Evolutionary conservation across 2,329 filamentous ascomycete genomes (phyloP), one percentile per base, ranked within the genome.

Genomic region (Curvularia spicifera): DNA sequence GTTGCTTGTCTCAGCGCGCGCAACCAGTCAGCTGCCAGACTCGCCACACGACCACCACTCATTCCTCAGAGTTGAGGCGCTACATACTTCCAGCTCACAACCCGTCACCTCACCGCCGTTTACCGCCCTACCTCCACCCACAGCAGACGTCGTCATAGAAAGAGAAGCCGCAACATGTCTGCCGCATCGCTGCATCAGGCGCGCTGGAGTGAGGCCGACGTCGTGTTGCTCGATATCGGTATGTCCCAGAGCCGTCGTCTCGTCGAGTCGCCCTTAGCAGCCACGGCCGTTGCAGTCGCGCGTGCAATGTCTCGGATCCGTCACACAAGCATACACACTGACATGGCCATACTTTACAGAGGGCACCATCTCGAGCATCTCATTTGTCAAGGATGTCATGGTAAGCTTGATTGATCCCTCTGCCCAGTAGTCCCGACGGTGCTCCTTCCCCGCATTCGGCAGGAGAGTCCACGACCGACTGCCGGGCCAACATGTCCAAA

Each of bases 331-430:
- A 40, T 51, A 62, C 52, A 55, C 56, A 69, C 74, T 76, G 63
- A 76, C 69, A 54, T 57, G 52, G 57, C 56, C 67, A 51, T 46
- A 47, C 6, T 31, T 8, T 31, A 31, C 66, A 93, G 90, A 93
- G 83, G 90, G 91, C 63, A 93, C 91, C 49, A 87, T 93, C 63
- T 93, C 90, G 76, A 89, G 89, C 68, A 92, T 93, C 75, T 91
- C 89, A 68, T 93, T 93, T 78, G 91, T 93, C 78, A 91, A 91
- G 79, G 89, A 93, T 76, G 86, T 91, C 65, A 81, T 93, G 80
- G 91, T 93, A 86, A 85, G 89, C 66, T 57, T 43, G 24, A 26
- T 65, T 53, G 18, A 18, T 18, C 1, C 55, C 51, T 57, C 53
- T 53, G 66, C 57, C 72, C 53, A 24, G 15, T 13, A 24, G 20